phyloP scores from a whole-genome alignment of 495 filamentous ascomycete genomes.

The Chaetomium tenue region DNA sequence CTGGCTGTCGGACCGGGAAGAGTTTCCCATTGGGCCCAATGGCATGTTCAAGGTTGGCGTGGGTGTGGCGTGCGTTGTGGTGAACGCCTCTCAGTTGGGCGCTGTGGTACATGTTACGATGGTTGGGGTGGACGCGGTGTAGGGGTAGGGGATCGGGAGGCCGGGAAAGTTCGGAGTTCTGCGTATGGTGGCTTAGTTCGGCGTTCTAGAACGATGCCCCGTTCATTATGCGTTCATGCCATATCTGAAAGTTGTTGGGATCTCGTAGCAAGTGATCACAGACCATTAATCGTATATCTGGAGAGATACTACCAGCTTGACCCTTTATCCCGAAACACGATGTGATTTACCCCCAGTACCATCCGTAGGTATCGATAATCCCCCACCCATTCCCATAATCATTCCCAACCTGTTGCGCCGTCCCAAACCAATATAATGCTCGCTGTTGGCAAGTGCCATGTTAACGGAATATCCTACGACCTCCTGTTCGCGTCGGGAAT shows the following conservation, averaged over 20 bases:
- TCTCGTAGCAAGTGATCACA: background rate
- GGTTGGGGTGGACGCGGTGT: background rate
- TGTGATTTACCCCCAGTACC: background rate
- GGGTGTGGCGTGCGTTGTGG: constrained; percentile 12
- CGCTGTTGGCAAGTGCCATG: background rate
- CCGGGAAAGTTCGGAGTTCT: background rate
- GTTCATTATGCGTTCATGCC: background rate
- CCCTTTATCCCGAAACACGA: background rate
- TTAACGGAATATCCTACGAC: constrained; percentile 65
- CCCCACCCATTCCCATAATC: background rate
- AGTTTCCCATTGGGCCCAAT: constrained; percentile 22
- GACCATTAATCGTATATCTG: background rate
- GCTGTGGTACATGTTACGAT: constrained; percentile 22
- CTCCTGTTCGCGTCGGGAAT: constrained; percentile 60
- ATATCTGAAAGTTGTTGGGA: background rate
- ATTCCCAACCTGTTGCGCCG: constrained; percentile 10
- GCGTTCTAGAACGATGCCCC: background rate
- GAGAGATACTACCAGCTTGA: background rate
- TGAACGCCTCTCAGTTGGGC: constrained; percentile 12
- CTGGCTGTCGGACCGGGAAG: constrained; percentile 6
- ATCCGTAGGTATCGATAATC: constrained; percentile 13
- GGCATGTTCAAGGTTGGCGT: constrained; percentile 24
- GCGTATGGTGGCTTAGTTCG: background rate
- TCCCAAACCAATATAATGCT: background rate
- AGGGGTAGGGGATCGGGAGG: background rate